A percentile compares a stretch with the other conserved stretches of the same genome.
Conservation (phyloP, 1,284 basidiomycete species). For the Paramarasmius palmivorus region DNA sequence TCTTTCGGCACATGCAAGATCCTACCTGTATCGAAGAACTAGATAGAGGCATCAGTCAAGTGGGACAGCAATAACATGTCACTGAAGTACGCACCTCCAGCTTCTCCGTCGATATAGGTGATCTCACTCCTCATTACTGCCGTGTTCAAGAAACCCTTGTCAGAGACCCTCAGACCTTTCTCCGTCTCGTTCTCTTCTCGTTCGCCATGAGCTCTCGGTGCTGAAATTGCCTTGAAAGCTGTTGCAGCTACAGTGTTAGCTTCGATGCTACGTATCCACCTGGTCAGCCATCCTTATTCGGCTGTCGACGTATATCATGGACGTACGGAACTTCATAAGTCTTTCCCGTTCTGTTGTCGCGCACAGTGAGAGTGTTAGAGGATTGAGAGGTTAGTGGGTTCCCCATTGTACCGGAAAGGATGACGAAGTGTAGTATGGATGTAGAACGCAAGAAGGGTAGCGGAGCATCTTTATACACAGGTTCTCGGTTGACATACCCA, state of each 20-base stretch:
- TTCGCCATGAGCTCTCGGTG: slow-evolving; percentile 55
- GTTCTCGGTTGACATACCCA: too few relatives aligned
- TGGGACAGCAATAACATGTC: too few relatives aligned
- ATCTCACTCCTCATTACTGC: slow-evolving; percentile 81
- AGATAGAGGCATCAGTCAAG: not conserved
- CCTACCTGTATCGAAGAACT: slow-evolving; percentile 74
- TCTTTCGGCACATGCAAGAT: not conserved
- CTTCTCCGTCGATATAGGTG: slow-evolving; percentile 87
- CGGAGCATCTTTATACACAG: too few relatives aligned
- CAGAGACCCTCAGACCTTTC: slow-evolving; percentile 74
- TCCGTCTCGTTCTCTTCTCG: slow-evolving; percentile 82
- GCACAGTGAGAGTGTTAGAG: slow-evolving; percentile 64
- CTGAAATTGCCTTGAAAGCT: slow-evolving; percentile 76
- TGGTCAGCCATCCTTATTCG: not conserved
- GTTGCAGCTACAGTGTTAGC: slow-evolving; percentile 80
- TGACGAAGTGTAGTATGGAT: too few relatives aligned
- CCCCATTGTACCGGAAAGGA: slow-evolving; percentile 41
- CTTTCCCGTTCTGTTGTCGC: slow-evolving; percentile 85
- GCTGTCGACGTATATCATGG: not conserved
- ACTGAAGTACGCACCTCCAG: slow-evolving; percentile 52
- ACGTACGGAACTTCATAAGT: slow-evolving; percentile 73
- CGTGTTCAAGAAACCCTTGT: slow-evolving; percentile 85
- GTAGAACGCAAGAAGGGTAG: too few relatives aligned
- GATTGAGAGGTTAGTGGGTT: slow-evolving; percentile 32
- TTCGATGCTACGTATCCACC: slow-evolving; percentile 51